These are phyloP conservation scores for Zygoascus tannicola DNA, from an alignment of 805 yeast genomes.

Conservation along the genomic window DNA sequence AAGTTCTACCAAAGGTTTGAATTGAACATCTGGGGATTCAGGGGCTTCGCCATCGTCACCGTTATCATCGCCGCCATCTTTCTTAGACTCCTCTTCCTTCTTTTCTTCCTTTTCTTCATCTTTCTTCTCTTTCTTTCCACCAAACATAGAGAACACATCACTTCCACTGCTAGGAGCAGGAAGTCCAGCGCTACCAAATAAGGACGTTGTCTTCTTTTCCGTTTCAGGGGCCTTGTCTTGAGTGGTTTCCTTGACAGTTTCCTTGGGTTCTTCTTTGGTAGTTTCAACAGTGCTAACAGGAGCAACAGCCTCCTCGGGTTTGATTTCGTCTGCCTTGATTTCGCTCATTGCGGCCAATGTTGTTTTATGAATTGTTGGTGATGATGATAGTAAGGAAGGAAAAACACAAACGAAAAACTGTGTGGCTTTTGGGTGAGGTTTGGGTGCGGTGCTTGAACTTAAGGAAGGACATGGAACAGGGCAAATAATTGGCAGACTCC, in stretches of 20 bases:
- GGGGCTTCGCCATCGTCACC: constrained; percentile 48
- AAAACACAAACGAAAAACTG: background rate
- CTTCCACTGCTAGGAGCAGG: constrained; percentile 48
- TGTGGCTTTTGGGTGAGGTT: too few relatives aligned
- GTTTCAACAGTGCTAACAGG: constrained; percentile 10
- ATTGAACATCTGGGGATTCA: constrained; percentile 79
- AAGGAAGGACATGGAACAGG: too few relatives aligned
- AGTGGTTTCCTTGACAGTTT: background rate
- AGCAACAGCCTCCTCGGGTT: constrained; percentile 11
- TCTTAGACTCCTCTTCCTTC: constrained; percentile 29
- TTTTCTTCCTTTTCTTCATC: constrained; percentile 24
- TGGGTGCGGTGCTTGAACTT: too few relatives aligned
- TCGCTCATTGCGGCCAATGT: too few relatives aligned
- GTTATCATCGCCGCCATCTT: constrained; percentile 26
- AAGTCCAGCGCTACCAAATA: constrained; percentile 13
- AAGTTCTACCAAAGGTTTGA: constrained; percentile 90
- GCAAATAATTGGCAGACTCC: too few relatives aligned
- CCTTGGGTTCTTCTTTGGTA: constrained; percentile 9
- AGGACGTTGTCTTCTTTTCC: constrained; percentile 8
- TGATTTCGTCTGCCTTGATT: background rate
- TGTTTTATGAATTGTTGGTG: too few relatives aligned
- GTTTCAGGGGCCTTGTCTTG: constrained; percentile 4
- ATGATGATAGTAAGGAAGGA: background rate
- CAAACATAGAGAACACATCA: constrained; percentile 90
- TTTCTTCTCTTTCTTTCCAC: constrained; percentile 61